phyloP scores from a whole-genome alignment of 192 early-diverging fungal genomes.

The Ambispora gerdemannii region DNA sequence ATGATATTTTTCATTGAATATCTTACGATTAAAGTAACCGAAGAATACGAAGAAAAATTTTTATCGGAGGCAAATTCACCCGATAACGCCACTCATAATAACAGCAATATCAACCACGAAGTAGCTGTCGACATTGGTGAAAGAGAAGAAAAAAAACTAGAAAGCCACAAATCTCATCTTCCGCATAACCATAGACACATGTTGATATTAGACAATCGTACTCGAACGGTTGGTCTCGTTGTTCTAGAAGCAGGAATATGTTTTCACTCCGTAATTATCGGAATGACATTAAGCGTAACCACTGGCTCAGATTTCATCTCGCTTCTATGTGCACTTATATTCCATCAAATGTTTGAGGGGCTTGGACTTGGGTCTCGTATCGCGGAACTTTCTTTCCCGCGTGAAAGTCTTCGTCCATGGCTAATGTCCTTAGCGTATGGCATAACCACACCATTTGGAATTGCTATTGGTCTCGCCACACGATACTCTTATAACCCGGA shows the following conservation, averaged over 20 bases:
- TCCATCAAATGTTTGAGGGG: constrained; percentile 83
- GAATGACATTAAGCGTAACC: constrained; percentile 61
- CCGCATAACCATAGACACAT: not conserved
- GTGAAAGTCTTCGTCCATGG: constrained; percentile 44
- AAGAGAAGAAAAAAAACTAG: not conserved
- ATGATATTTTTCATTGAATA: constrained; percentile 28
- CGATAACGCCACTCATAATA: no score
- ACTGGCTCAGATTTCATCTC: constrained; percentile 55
- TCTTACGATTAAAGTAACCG: not conserved
- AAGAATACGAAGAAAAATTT: not conserved
- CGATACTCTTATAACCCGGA: constrained; percentile 56
- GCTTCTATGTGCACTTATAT: constrained; percentile 64
- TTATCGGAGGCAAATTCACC: no score
- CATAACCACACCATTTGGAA: constrained; percentile 81
- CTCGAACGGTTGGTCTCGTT: constrained; percentile 47
- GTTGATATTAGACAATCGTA: not conserved
- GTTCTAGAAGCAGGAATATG: constrained; percentile 67
- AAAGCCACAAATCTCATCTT: not conserved
- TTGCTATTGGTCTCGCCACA: constrained; percentile 74
- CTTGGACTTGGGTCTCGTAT: constrained; percentile 74
- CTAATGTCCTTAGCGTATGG: constrained; percentile 61
- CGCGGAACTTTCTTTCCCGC: constrained; percentile 44
- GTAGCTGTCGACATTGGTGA: not conserved
- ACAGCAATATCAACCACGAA: not conserved
- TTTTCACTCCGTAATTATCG: constrained; percentile 71